Evolutionary conservation across 2,329 filamentous ascomycete species (phyloP).

Genomic region (Pseudocercospora musae): DNA sequence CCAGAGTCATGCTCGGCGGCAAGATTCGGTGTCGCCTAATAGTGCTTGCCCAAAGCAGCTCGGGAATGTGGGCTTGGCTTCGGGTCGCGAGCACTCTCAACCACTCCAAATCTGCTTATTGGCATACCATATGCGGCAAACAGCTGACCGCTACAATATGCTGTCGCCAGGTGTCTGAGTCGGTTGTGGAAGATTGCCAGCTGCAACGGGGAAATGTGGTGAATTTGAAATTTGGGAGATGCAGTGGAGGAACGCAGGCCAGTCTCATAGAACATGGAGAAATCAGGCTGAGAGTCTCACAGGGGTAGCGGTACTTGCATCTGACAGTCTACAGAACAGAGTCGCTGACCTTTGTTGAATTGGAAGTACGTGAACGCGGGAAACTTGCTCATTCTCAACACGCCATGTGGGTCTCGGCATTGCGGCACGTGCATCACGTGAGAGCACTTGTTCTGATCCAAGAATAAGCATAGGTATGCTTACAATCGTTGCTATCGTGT

Average conservation of each 20-base stretch:
- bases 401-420: neutral
- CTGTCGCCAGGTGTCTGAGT: neutral
- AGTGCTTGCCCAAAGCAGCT: too few species aligned
- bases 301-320: neutral
- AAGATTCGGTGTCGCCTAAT: neutral
- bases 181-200: neutral
- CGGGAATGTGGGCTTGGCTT: neutral
- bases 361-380: neutral
- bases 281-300: neutral
- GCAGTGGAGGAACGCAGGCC: neutral
- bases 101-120: neutral
- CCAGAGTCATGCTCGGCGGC: neutral
- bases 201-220: neutral
- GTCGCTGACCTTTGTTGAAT: neutral
- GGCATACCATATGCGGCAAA: neutral
- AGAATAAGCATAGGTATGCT: too few species aligned
- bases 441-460: neutral
- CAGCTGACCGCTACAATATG: neutral
- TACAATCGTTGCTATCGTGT: neutral
- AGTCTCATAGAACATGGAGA: neutral
- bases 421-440: neutral
- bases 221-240: neutral
- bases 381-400: neutral
- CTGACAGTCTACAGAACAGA: neutral
- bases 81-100: neutral